phyloP scores from a whole-genome alignment of 2,329 filamentous ascomycete genomes.

The Cadophora luteo-olivacea region DNA sequence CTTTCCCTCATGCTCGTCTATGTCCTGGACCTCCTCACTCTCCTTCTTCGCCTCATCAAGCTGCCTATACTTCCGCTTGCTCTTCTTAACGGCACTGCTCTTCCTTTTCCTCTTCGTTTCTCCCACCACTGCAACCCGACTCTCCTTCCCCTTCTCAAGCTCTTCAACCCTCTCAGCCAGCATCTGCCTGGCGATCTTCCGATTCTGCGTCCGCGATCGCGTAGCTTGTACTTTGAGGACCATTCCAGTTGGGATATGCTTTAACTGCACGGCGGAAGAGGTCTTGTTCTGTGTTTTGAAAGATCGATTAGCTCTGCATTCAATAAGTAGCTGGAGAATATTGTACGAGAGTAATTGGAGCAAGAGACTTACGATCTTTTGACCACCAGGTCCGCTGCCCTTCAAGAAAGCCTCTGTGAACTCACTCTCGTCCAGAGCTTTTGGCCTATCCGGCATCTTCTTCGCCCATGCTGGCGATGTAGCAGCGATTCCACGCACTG shows the following conservation, averaged over 20 bases:
- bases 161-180: constrained; percentile 66
- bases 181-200: constrained; percentile 80
- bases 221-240: constrained; percentile 96
- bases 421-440: constrained; percentile 75
- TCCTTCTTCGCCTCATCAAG: constrained; percentile 48
- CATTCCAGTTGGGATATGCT: constrained; percentile 86
- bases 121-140: constrained; percentile 68
- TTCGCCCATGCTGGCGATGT: constrained; percentile 49
- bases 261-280: constrained; percentile 90
- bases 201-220: constrained; percentile 84
- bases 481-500: constrained; percentile 28
- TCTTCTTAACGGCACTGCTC: constrained; percentile 82
- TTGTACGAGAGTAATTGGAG: neutral
- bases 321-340: neutral
- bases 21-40: neutral
- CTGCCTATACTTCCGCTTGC: constrained; percentile 76
- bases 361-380: constrained; percentile 77
- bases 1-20: neutral
- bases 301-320: constrained; percentile 18
- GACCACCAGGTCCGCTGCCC: constrained; percentile 89
- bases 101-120: constrained; percentile 71
- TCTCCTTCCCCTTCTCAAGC: constrained; percentile 72
- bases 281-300: constrained; percentile 79
- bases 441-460: constrained; percentile 76
- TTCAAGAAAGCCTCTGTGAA: constrained; percentile 88